These are phyloP conservation scores for Besnoitia besnoiti DNA, from an alignment of 169 alveolate species.

Conservation along the genomic window DNA sequence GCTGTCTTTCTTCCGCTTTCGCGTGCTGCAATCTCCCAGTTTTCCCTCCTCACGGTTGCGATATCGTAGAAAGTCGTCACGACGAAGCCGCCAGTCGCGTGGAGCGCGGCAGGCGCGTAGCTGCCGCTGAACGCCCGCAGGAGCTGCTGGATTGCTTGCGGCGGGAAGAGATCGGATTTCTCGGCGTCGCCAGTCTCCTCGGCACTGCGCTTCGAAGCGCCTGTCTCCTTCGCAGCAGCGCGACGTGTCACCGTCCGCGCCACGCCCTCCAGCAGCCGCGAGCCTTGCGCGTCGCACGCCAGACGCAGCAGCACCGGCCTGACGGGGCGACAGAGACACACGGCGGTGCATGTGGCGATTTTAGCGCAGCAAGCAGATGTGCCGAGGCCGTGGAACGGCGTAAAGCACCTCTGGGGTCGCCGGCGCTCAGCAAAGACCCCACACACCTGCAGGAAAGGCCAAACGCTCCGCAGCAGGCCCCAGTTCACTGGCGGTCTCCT, in stretches of 20 bases:
- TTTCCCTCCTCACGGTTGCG: constrained; percentile 7
- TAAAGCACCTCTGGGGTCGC: no score
- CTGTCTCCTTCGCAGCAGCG: not conserved
- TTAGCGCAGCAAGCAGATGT: no score
- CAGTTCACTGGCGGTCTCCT: no score
- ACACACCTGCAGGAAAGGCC: no score
- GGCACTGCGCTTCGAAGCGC: not conserved
- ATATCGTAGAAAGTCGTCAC: constrained; percentile 32
- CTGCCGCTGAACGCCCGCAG: not conserved
- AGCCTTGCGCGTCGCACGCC: constrained; percentile 43
- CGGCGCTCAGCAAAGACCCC: no score
- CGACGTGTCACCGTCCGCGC: not conserved
- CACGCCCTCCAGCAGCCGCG: constrained; percentile 25
- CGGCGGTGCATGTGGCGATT: not conserved
- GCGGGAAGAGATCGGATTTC: not conserved
- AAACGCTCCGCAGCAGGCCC: no score
- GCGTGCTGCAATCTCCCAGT: no score
- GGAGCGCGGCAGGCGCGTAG: not conserved
- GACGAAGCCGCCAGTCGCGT: constrained; percentile 50
- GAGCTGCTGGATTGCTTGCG: not conserved
- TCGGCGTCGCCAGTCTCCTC: not conserved
- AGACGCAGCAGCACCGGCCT: constrained; percentile 38
- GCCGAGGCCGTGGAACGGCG: no score
- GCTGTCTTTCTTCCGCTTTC: no score
- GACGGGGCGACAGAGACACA: not conserved